These are phyloP conservation scores for Omphalea diandra DNA, from an alignment of 441 rosid species.

Conservation along the genomic window DNA sequence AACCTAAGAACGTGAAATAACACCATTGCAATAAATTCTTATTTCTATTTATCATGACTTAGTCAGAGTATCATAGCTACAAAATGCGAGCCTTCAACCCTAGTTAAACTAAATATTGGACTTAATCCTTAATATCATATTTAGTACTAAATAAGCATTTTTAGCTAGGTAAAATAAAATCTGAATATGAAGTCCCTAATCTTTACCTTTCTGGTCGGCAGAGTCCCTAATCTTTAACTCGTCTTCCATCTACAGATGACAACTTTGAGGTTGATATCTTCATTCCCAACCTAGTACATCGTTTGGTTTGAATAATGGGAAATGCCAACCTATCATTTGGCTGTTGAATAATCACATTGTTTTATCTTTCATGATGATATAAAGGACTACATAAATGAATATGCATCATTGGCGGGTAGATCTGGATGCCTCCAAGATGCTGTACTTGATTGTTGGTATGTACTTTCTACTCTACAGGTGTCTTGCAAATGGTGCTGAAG, in stretches of 20 bases:
- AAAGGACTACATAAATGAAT: background rate
- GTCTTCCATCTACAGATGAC: background rate
- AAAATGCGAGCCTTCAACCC: background rate
- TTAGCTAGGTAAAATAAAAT: background rate
- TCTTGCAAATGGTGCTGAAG: conserved; percentile 24
- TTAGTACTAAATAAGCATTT: background rate
- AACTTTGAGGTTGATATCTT: background rate
- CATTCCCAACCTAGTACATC: background rate
- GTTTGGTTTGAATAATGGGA: background rate
- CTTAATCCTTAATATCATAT: background rate
- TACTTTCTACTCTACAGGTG: conserved; percentile 19
- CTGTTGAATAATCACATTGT: background rate
- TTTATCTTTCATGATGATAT: background rate
- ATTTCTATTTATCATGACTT: no score
- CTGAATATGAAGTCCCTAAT: background rate
- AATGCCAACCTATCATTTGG: background rate
- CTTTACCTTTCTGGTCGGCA: no score
- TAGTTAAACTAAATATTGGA: background rate
- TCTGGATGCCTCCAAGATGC: background rate
- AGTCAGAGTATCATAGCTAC: no score
- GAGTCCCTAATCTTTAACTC: background rate
- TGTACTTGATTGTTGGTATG: background rate
- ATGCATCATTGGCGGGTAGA: background rate
- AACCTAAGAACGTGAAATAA: background rate
- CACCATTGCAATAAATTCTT: no score